Evolutionary conservation across 2,329 filamentous ascomycete species (phyloP).

Genomic region (Myriosclerotinia scirpicola): DNA sequence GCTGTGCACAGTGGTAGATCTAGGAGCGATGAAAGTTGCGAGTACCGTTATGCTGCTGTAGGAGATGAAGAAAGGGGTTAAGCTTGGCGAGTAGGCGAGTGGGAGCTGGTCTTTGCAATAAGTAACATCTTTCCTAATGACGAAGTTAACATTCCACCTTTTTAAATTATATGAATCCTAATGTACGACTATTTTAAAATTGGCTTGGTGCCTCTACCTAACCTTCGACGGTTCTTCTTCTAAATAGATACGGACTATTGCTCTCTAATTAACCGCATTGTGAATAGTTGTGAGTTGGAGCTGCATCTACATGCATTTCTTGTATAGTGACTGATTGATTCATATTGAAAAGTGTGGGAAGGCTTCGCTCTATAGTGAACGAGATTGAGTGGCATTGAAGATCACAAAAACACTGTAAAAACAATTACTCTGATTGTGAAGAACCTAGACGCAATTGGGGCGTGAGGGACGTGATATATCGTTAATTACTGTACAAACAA

Average conservation of each 20-base stretch:
- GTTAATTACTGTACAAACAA: slow-evolving; percentile 5
- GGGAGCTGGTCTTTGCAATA: background rate
- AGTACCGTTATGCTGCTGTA: background rate
- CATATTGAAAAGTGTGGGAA: background rate
- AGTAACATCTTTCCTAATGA: background rate
- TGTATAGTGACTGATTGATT: background rate
- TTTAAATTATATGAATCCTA: background rate
- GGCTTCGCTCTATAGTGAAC: background rate
- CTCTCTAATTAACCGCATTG: background rate
- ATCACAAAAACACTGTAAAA: background rate
- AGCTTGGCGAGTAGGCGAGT: background rate
- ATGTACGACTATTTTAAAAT: background rate
- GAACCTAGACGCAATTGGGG: background rate
- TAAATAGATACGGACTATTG: background rate
- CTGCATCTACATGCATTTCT: background rate
- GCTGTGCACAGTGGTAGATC: background rate
- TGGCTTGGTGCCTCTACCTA: background rate
- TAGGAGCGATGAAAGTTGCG: background rate
- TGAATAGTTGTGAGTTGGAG: background rate
- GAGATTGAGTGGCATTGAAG: background rate
- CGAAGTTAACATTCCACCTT: background rate
- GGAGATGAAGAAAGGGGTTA: background rate
- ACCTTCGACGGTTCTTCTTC: background rate
- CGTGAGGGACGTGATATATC: background rate
- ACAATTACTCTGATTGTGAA: slow-evolving; percentile 1